Percentiles rank a stretch among this genome's conserved stretches.
Evolutionary conservation across 2,329 filamentous ascomycete genomes (phyloP).

Genomic region (Neocucurbitaria cava): DNA sequence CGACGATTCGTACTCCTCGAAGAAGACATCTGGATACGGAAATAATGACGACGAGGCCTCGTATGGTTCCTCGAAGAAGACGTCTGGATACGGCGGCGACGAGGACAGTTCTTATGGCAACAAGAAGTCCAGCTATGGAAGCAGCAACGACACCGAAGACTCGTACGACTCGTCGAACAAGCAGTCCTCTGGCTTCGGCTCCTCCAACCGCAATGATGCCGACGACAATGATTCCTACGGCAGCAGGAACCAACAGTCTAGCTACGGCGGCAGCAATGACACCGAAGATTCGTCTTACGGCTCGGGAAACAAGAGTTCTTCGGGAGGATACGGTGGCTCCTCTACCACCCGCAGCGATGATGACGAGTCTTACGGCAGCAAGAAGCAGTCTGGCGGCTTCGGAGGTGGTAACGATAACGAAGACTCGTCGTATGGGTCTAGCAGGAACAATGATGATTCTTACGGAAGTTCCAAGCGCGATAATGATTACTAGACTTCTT

Average conservation of each 20-base stretch:
- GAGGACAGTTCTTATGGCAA: slow-evolving; percentile 2
- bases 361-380: slow-evolving; percentile 8
- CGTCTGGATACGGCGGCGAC: background rate
- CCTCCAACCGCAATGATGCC: slow-evolving; percentile 7
- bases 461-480: slow-evolving; percentile 9
- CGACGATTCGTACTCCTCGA: background rate
- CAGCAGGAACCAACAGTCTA: slow-evolving; percentile 7
- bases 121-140: slow-evolving; percentile 1
- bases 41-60: slow-evolving; percentile 4
- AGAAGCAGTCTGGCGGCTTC: slow-evolving; percentile 4
- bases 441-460: slow-evolving; percentile 1
- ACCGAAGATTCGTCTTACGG: slow-evolving; percentile 9
- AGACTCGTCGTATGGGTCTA: slow-evolving; percentile 7
- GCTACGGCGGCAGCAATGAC: slow-evolving; percentile 12
- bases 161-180: slow-evolving; percentile 1
- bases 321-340: slow-evolving; percentile 11
- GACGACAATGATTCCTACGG: slow-evolving; percentile 8
- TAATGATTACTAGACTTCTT: slow-evolving; percentile 7
- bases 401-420: slow-evolving; percentile 2
- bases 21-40: background rate
- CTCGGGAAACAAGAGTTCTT: background rate
- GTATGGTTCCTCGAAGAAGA: slow-evolving; percentile 12
- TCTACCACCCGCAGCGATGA: slow-evolving; percentile 5
- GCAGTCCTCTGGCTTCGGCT: background rate
- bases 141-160: background rate